Evolutionary conservation across 1,284 basidiomycete genomes (phyloP).

Genomic region (Waitea zeae): DNA sequence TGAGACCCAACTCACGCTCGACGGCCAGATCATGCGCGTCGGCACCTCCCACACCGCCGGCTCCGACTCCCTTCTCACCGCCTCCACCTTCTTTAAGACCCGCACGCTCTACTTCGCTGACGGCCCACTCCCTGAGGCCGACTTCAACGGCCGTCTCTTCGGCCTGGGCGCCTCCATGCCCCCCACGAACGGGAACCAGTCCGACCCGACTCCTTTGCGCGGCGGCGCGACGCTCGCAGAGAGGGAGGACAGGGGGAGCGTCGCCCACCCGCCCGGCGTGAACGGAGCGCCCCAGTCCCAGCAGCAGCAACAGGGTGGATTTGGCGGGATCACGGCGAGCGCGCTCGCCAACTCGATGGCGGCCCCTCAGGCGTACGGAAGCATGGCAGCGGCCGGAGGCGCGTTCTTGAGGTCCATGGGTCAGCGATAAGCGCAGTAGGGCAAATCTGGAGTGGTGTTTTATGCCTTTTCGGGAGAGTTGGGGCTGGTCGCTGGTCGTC

Average conservation of each 20-base stretch:
- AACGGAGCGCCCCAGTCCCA: too few relatives aligned
- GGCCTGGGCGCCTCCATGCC: slow-evolving; percentile 64
- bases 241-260: slow-evolving; percentile 64
- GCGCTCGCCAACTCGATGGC: too few relatives aligned
- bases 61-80: slow-evolving; percentile 86
- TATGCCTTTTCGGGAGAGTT: too few relatives aligned
- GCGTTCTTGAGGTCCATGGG: too few relatives aligned
- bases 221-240: slow-evolving; percentile 64
- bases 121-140: slow-evolving; percentile 52
- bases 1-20: slow-evolving; percentile 3
- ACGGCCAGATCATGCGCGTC: slow-evolving; percentile 66
- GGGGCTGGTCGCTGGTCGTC: too few relatives aligned
- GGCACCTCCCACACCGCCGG: slow-evolving; percentile 93
- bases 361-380: too few relatives aligned
- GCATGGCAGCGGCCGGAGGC: too few relatives aligned
- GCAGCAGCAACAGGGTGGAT: too few relatives aligned
- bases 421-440: too few relatives aligned
- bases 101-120: slow-evolving; percentile 83
- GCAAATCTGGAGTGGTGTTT: too few relatives aligned
- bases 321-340: too few relatives aligned
- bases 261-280: slow-evolving; percentile 29
- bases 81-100: slow-evolving; percentile 93
- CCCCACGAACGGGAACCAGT: slow-evolving; percentile 37
- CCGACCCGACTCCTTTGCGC: slow-evolving; percentile 38
- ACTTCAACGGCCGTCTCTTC: slow-evolving; percentile 63